A percentile compares a stretch with the other conserved stretches of the same genome.
These are phyloP conservation scores for Mycogone perniciosa DNA, from an alignment of 2,329 filamentous ascomycete genomes.

Conservation along the genomic window DNA sequence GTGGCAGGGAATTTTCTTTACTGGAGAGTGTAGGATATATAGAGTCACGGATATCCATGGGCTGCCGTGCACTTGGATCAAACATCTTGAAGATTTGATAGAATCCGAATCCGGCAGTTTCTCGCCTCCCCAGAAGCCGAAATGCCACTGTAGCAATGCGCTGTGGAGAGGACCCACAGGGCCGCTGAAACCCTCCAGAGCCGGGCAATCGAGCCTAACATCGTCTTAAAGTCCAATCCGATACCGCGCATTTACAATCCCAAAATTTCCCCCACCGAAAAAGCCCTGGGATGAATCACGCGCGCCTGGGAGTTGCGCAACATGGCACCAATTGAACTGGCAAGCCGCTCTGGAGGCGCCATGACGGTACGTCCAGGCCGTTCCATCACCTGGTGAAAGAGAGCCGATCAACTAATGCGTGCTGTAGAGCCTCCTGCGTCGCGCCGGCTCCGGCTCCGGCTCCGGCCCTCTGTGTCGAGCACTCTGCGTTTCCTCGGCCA, in stretches of 20 bases:
- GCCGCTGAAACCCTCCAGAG: not conserved
- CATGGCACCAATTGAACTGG: constrained; percentile 48
- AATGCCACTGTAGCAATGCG: not conserved
- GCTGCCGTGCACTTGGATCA: not conserved
- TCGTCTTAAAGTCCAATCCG: constrained; percentile 27
- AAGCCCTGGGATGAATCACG: constrained; percentile 14
- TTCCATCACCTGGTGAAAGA: no score
- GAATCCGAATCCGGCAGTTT: not conserved
- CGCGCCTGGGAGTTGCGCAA: constrained; percentile 13
- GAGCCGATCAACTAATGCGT: not conserved
- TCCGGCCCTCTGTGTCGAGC: constrained; percentile 9
- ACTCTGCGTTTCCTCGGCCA: constrained; percentile 21
- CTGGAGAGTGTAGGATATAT: not conserved
- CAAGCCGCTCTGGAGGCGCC: constrained; percentile 41
- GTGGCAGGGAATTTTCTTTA: not conserved
- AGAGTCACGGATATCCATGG: not conserved
- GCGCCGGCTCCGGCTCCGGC: constrained; percentile 25
- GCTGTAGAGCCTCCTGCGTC: constrained; percentile 33
- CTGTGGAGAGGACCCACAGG: not conserved
- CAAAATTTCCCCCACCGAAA: constrained; percentile 24
- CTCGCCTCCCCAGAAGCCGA: not conserved
- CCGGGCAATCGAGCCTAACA: no score
- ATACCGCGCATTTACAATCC: constrained; percentile 29
- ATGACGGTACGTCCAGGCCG: constrained; percentile 34
- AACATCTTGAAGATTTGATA: no score